phyloP scores from a whole-genome alignment of 2,329 filamentous ascomycete genomes.

The Fusarium floridanum region DNA sequence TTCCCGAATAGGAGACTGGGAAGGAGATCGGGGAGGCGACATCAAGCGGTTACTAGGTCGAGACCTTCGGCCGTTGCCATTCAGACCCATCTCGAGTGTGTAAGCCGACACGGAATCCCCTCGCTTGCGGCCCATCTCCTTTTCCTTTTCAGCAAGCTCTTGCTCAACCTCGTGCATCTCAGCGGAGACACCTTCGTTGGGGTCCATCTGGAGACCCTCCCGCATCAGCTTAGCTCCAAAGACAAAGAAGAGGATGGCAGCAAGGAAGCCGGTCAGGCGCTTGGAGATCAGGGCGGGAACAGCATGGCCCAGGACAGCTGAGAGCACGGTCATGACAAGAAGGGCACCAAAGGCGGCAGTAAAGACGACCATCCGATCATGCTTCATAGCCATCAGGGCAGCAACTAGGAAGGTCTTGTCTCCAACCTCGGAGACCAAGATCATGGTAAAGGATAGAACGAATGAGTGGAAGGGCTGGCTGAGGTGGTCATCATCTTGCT shows the following conservation, averaged over 20 bases:
- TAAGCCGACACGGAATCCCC: slow-evolving; percentile 78
- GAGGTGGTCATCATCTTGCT: slow-evolving; percentile 70
- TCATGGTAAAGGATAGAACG: slow-evolving; percentile 94
- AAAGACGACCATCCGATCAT: slow-evolving; percentile 93
- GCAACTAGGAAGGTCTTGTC: slow-evolving; percentile 99
- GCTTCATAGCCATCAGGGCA: slow-evolving; percentile 99
- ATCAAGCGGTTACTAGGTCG: slow-evolving; percentile 81
- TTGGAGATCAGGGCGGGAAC: slow-evolving; percentile 92
- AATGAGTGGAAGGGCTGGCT: slow-evolving; percentile 91
- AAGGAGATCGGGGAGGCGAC: slow-evolving; percentile 84
- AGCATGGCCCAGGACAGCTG: slow-evolving; percentile 90
- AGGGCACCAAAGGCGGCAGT: slow-evolving; percentile 93
- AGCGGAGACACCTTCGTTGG: slow-evolving; percentile 90
- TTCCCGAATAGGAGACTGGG: slow-evolving; percentile 77
- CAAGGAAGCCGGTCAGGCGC: slow-evolving; percentile 88
- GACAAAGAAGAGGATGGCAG: slow-evolving; percentile 86
- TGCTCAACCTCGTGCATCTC: slow-evolving; percentile 98
- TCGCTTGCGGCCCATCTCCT: slow-evolving; percentile 74
- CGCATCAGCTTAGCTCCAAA: slow-evolving; percentile 88
- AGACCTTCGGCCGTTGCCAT: slow-evolving; percentile 70
- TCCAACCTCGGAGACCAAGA: slow-evolving; percentile 94
- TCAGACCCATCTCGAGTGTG: slow-evolving; percentile 82
- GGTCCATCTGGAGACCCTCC: slow-evolving; percentile 90
- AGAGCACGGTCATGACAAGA: slow-evolving; percentile 94
- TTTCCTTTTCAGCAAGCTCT: slow-evolving; percentile 94